These are phyloP conservation scores for Narthecium ossifragum DNA, from an alignment of 106 monocot species.

Conservation along the genomic window DNA sequence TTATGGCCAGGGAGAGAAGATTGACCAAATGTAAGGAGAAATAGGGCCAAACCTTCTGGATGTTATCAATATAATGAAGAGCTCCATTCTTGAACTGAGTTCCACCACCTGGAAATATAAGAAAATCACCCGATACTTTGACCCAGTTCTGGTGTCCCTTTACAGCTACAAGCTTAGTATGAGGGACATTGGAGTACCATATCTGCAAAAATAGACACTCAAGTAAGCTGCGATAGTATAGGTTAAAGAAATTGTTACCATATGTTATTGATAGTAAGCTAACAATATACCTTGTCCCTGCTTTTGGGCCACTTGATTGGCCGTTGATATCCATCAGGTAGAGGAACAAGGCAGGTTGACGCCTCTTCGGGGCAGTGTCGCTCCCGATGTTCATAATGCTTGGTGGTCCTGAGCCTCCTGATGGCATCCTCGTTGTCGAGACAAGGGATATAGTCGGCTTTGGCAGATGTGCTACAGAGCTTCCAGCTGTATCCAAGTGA, in stretches of 20 bases:
- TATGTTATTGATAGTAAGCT: not conserved
- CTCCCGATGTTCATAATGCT: constrained; percentile 87
- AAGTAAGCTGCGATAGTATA: not conserved
- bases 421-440: constrained; percentile 80
- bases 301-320: constrained; percentile 79
- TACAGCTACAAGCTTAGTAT: constrained; percentile 56
- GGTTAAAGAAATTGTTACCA: not conserved
- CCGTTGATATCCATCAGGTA: constrained; percentile 63
- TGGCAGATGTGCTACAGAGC: constrained; percentile 62
- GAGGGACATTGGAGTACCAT: constrained; percentile 94
- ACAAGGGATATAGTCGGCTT: constrained; percentile 90
- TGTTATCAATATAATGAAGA: constrained; percentile 83
- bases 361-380: constrained; percentile 83
- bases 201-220: constrained; percentile 43
- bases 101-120: constrained; percentile 92
- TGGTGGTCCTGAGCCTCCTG: constrained; percentile 50
- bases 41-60: constrained; percentile 48
- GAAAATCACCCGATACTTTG: constrained; percentile 80
- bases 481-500: constrained; percentile 48
- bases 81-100: constrained; percentile 92
- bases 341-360: constrained; percentile 77
- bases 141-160: constrained; percentile 99
- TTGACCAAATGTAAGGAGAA: no score
- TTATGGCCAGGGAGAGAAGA: no score
- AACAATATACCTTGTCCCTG: constrained; percentile 66